A percentile compares a stretch with the other conserved stretches of the same genome.
These are phyloP conservation scores for Chionographis japonica DNA, from an alignment of 106 monocot species.

Conservation along the genomic window DNA sequence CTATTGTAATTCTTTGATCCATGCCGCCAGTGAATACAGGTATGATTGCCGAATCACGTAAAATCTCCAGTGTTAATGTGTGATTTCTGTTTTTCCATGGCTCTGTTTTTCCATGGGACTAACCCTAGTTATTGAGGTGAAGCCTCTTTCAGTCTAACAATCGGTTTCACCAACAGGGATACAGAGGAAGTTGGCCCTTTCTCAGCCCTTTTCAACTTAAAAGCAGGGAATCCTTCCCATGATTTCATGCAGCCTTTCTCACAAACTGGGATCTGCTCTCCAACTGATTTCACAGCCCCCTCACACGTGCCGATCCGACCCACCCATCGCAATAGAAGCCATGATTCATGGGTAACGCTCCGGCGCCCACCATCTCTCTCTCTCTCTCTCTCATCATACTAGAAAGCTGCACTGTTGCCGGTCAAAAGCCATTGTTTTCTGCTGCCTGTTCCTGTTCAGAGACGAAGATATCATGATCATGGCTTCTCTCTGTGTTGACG, in stretches of 20 bases:
- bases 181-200: too few relatives aligned
- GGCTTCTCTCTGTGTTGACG: neutral
- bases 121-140: too few relatives aligned
- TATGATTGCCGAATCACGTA: too few relatives aligned
- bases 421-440: neutral
- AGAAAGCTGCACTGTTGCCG: neutral
- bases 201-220: neutral
- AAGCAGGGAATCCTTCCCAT: constrained; percentile 8
- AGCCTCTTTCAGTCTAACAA: too few relatives aligned
- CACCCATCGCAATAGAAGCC: neutral
- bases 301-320: constrained; percentile 3
- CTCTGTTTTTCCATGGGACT: too few relatives aligned
- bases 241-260: constrained; percentile 9
- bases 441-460: neutral
- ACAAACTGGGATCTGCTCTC: neutral
- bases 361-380: neutral
- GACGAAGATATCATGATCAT: neutral
- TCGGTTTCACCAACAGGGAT: too few relatives aligned
- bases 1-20: too few relatives aligned
- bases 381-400: neutral
- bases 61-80: too few relatives aligned
- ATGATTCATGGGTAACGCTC: constrained; percentile 5
- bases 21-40: too few relatives aligned
- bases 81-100: too few relatives aligned
- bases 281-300: neutral